These are phyloP conservation scores for Kazachstania taianensis DNA, from an alignment of 805 yeast species.

Conservation along the genomic window DNA sequence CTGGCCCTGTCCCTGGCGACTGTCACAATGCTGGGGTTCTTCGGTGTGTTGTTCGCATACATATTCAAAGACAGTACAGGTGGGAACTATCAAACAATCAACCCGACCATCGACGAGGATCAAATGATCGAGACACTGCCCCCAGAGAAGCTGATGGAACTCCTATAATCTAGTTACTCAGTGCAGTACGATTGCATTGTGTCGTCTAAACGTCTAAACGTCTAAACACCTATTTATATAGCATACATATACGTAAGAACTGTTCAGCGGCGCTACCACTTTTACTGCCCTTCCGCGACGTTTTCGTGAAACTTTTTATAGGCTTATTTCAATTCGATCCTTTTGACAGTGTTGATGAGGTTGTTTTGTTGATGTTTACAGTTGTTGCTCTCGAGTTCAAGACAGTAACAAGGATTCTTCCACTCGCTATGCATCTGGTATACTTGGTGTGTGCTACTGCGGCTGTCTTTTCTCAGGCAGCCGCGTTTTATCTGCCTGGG, in stretches of 20 bases:
- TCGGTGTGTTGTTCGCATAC: slow-evolving; percentile 29
- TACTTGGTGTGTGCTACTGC: neutral
- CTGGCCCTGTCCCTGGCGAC: slow-evolving; percentile 57
- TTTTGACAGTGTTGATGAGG: too few species aligned
- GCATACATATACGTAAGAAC: neutral
- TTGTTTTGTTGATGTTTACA: too few species aligned
- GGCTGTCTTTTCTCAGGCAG: slow-evolving; percentile 1
- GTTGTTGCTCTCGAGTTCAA: too few species aligned
- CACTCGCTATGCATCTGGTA: too few species aligned
- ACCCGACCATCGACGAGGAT: slow-evolving; percentile 48
- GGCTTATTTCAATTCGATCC: too few species aligned
- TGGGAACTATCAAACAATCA: slow-evolving; percentile 36
- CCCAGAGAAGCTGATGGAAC: slow-evolving; percentile 42
- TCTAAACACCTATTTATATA: too few species aligned
- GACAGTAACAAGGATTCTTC: too few species aligned
- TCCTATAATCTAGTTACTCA: slow-evolving; percentile 14
- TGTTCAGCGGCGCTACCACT: neutral
- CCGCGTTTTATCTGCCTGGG: slow-evolving; percentile 85
- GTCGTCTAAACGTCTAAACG: too few species aligned
- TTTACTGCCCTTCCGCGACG: too few species aligned
- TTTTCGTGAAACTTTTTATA: too few species aligned
- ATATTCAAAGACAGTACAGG: slow-evolving; percentile 30
- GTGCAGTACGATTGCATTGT: too few species aligned
- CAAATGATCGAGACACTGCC: slow-evolving; percentile 56
- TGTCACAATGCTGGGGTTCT: slow-evolving; percentile 32